These are phyloP conservation scores for Mortierella sp. DNA, from an alignment of 371 early-diverging fungal genomes.

Conservation along the genomic window DNA sequence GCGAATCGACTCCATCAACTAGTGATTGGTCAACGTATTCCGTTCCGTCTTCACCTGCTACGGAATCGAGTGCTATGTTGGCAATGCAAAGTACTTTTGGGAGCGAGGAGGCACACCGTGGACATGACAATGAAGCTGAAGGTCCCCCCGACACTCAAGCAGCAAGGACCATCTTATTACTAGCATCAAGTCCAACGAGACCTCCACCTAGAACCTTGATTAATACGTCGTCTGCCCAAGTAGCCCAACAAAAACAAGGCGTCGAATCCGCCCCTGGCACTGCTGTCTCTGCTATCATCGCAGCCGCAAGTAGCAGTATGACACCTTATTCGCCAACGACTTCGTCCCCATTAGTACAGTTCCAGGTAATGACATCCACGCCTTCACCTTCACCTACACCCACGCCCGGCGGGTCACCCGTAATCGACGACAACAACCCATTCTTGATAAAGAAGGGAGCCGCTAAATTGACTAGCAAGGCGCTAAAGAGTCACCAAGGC, in stretches of 20 bases:
- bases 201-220: conserved; percentile 20
- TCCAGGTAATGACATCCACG: conserved; percentile 22
- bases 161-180: conserved; percentile 29
- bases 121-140: conserved; percentile 1
- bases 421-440: conserved; percentile 9
- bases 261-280: neutral
- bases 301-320: neutral
- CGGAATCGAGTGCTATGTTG: conserved; percentile 13
- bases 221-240: neutral
- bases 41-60: conserved; percentile 15
- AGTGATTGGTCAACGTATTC: conserved; percentile 24
- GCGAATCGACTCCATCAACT: conserved; percentile 14
- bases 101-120: conserved; percentile 1
- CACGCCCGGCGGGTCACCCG: conserved; percentile 12
- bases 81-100: neutral
- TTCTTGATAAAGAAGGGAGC: conserved; percentile 13
- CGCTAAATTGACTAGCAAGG: neutral
- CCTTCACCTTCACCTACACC: conserved; percentile 10
- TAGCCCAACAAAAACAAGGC: neutral
- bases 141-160: conserved; percentile 29
- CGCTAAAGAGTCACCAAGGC: neutral
- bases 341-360: conserved; percentile 37
- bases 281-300: neutral
- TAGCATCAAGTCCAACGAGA: conserved; percentile 33
- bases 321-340: conserved; percentile 35